Percentiles rank a stretch among this genome's conserved stretches.
Conservation (phyloP, 176 grass and related monocot species). For the Alopecurus myosuroides region DNA sequence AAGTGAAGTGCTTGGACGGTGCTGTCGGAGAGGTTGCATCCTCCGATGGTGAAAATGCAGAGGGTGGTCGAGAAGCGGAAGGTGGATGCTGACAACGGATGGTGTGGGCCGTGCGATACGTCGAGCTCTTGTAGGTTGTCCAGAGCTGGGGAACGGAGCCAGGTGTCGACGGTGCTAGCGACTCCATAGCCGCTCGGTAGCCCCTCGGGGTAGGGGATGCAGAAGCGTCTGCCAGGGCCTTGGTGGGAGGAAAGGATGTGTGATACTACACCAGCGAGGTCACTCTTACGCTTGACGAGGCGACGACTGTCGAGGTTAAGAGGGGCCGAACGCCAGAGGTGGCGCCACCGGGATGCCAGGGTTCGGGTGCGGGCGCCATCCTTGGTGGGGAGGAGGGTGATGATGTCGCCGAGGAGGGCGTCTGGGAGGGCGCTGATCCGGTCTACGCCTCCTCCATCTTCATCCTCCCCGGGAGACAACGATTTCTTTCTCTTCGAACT, state of each 20-base stretch:
- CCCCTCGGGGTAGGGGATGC: not conserved
- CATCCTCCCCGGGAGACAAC: not conserved
- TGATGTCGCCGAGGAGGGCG: not conserved
- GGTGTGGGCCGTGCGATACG: not conserved
- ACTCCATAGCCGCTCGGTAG: not conserved
- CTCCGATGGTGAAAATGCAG: not conserved
- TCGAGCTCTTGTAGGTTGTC: not conserved
- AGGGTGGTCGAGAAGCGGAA: constrained; percentile 11
- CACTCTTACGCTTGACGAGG: not conserved
- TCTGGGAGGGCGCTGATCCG: not conserved
- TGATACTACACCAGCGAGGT: not conserved
- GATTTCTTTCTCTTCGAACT: not conserved
- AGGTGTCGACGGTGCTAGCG: not conserved
- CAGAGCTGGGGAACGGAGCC: not conserved
- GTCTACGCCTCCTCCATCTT: not conserved
- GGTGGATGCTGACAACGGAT: constrained; percentile 1
- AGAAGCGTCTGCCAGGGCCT: not conserved
- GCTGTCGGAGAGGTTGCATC: not conserved
- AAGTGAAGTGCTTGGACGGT: not conserved
- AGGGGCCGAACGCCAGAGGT: not conserved
- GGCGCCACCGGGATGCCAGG: not conserved
- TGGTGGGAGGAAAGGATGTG: not conserved
- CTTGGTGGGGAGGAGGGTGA: not conserved
- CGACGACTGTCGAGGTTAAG: not conserved
- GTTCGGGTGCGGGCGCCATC: not conserved